Conservation (phyloP, 805 yeast species). For the Clavispora vitiphila region DNA sequence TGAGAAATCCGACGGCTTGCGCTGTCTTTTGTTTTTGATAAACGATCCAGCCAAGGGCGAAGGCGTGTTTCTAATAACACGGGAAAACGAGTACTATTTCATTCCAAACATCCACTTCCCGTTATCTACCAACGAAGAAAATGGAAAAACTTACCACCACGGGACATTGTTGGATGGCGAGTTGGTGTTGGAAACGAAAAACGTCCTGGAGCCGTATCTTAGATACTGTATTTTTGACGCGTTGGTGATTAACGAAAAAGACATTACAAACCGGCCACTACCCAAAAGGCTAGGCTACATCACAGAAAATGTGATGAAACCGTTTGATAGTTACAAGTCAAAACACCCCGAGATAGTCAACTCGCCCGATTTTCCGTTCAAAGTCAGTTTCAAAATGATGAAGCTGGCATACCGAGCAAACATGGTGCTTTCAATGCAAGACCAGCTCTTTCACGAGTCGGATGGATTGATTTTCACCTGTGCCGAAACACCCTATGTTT, state of each 20-base stretch:
- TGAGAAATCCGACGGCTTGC: conserved; percentile 90
- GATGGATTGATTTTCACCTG: conserved; percentile 95
- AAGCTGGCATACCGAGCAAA: conserved; percentile 72
- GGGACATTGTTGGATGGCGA: conserved; percentile 95
- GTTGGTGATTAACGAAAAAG: conserved; percentile 72
- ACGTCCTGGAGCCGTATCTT: conserved; percentile 44
- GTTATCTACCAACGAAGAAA: conserved; percentile 32
- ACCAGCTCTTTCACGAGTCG: conserved; percentile 74
- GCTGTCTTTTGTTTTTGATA: conserved; percentile 71
- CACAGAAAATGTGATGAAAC: conserved; percentile 73
- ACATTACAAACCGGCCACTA: conserved; percentile 63
- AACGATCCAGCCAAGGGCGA: conserved; percentile 73
- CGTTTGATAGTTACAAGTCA: conserved; percentile 67
- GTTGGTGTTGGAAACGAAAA: conserved; percentile 70
- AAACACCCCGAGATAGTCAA: conserved; percentile 69
- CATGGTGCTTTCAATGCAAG: conserved; percentile 67
- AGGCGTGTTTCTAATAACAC: conserved; percentile 81
- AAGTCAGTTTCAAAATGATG: conserved; percentile 84
- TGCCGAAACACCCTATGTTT: conserved; percentile 77
- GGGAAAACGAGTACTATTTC: conserved; percentile 82
- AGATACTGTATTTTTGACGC: conserved; percentile 90
- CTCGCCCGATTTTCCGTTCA: conserved; percentile 68
- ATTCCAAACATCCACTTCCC: conserved; percentile 88
- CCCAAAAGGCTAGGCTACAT: conserved; percentile 85
- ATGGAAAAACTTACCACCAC: conserved; percentile 61